Evolutionary conservation across 805 yeast species (phyloP).

Genomic region (Schwanniomyces pseudopolymorphus): DNA sequence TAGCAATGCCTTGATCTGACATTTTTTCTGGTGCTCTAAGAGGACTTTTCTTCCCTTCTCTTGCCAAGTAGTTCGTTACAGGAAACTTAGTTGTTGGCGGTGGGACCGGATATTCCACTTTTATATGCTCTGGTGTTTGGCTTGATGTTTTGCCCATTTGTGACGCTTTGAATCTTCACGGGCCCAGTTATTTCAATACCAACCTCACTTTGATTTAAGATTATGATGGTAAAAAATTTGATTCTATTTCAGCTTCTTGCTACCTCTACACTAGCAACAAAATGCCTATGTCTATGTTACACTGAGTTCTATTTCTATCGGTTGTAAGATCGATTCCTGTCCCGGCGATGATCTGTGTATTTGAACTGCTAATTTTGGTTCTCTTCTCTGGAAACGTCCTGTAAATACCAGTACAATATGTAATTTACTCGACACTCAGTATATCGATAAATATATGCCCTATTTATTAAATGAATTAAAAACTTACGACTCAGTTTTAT

Average conservation of each 20-base stretch:
- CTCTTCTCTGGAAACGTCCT: too few species aligned
- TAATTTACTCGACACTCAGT: too few species aligned
- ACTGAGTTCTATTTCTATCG: neutral
- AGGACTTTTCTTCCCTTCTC: neutral
- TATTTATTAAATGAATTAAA: too few species aligned
- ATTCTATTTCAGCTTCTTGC: neutral
- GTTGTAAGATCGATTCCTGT: neutral
- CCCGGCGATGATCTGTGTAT: neutral
- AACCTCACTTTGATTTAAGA: neutral
- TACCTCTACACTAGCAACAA: neutral
- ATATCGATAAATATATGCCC: too few species aligned
- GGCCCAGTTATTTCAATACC: neutral
- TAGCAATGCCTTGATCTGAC: neutral
- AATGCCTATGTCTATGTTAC: neutral
- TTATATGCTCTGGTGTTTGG: neutral
- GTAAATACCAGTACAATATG: too few species aligned
- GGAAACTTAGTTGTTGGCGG: slow-evolving; percentile 4
- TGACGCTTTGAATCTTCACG: neutral
- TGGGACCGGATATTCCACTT: slow-evolving; percentile 2
- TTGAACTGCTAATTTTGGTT: too few species aligned
- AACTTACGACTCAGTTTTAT: too few species aligned
- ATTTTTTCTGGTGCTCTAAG: neutral
- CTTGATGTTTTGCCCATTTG: neutral
- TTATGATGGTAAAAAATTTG: neutral
- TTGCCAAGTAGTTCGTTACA: slow-evolving; percentile 5